Conservation (phyloP, 2,329 filamentous ascomycete genomes). For the Paraconiothyrium sp. region DNA sequence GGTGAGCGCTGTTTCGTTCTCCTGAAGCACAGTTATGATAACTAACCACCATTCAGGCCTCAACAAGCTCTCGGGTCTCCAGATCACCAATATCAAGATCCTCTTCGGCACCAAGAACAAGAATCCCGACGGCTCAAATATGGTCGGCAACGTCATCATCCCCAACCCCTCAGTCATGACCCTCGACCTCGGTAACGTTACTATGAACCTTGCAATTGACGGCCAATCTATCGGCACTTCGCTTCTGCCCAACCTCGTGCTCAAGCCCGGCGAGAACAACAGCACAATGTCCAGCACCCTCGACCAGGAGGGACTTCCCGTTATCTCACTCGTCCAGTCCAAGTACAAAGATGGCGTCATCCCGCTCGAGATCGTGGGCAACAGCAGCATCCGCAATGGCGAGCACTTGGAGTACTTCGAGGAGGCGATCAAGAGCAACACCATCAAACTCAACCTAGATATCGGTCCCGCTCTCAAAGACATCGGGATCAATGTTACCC, state of each 20-base stretch:
- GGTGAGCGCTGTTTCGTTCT: slow-evolving; percentile 49
- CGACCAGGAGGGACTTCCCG: slow-evolving; percentile 53
- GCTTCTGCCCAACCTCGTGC: slow-evolving; percentile 66
- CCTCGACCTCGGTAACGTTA: slow-evolving; percentile 73
- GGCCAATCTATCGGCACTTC: slow-evolving; percentile 63
- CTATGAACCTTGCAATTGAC: slow-evolving; percentile 67
- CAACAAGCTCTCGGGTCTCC: slow-evolving; percentile 11
- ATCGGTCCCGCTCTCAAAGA: slow-evolving; percentile 38
- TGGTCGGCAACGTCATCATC: slow-evolving; percentile 67
- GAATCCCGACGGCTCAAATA: slow-evolving; percentile 64
- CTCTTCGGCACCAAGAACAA: slow-evolving; percentile 47
- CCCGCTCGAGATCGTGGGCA: slow-evolving; percentile 65
- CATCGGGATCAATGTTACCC: slow-evolving; percentile 39
- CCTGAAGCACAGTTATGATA: no score
- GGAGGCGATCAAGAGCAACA: slow-evolving; percentile 62
- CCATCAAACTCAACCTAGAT: slow-evolving; percentile 64
- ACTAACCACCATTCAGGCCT: slow-evolving; percentile 3
- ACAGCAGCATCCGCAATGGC: slow-evolving; percentile 61
- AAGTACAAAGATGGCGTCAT: slow-evolving; percentile 66
- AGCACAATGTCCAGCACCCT: slow-evolving; percentile 65
- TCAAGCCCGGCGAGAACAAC: slow-evolving; percentile 67
- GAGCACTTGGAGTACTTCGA: slow-evolving; percentile 66
- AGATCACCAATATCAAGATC: slow-evolving; percentile 56
- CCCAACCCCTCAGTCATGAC: slow-evolving; percentile 71
- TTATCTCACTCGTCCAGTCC: slow-evolving; percentile 56